phyloP scores from a whole-genome alignment of 148 eudicot species.

The Rhododendron henanense region DNA sequence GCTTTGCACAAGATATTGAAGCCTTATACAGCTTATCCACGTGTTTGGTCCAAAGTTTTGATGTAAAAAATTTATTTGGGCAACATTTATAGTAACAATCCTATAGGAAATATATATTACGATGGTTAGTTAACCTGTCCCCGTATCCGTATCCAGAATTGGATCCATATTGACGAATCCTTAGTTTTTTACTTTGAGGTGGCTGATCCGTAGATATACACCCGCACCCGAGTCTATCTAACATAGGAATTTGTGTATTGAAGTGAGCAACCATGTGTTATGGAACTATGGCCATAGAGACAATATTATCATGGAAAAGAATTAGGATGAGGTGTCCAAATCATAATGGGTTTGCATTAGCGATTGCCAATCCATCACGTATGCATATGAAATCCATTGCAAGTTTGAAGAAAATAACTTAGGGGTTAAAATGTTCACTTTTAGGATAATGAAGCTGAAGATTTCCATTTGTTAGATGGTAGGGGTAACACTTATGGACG shows the following conservation, averaged over 20 bases:
- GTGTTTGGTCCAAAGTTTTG: not conserved
- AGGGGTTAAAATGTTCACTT: not conserved
- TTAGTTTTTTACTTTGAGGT: not conserved
- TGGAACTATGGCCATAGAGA: not conserved
- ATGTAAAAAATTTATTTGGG: too few species aligned
- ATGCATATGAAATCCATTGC: not conserved
- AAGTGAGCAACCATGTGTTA: not conserved
- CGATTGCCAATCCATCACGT: not conserved
- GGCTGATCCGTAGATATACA: not conserved
- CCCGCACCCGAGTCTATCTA: not conserved
- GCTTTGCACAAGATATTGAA: not conserved
- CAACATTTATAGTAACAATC: not conserved
- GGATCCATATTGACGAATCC: not conserved
- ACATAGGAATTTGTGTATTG: not conserved
- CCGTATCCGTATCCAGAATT: not conserved
- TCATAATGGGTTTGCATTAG: not conserved
- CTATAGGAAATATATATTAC: not conserved
- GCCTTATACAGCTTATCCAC: not conserved
- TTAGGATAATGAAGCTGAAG: not conserved
- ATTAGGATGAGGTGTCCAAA: not conserved
- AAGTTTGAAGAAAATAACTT: not conserved
- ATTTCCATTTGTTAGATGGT: not conserved
- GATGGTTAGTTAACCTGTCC: not conserved
- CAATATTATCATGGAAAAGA: not conserved
- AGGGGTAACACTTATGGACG: not conserved